These are phyloP conservation scores for Pestalotiopsis sp. DNA, from an alignment of 2,329 filamentous ascomycete species.

Conservation along the genomic window DNA sequence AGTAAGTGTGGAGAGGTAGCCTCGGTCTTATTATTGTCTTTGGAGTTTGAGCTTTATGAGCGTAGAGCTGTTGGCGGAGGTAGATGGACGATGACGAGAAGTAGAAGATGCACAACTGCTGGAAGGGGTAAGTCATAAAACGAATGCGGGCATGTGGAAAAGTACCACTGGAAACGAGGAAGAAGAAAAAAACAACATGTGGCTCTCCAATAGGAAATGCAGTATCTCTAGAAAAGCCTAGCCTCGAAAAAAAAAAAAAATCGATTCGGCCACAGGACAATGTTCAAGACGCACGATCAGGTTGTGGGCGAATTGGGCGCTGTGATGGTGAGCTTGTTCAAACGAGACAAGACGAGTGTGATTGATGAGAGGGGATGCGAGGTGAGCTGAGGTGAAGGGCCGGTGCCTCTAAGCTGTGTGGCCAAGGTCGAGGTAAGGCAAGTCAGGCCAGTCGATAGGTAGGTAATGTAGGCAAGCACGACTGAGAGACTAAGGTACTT, in stretches of 20 bases:
- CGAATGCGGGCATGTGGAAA: slow-evolving; percentile 11
- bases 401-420: slow-evolving; percentile 19
- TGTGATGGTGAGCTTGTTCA: background rate
- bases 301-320: background rate
- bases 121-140: slow-evolving; percentile 26
- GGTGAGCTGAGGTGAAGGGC: slow-evolving; percentile 4
- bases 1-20: slow-evolving; percentile 22
- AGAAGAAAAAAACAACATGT: slow-evolving; percentile 10
- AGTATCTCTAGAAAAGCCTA: background rate
- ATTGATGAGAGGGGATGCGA: background rate
- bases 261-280: background rate
- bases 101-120: slow-evolving; percentile 21
- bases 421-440: slow-evolving; percentile 18
- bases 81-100: slow-evolving; percentile 8
- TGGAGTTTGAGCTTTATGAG: slow-evolving; percentile 14
- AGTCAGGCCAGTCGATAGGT: background rate
- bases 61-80: slow-evolving; percentile 13
- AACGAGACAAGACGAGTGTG: background rate
- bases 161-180: slow-evolving; percentile 11
- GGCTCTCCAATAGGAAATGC: background rate
- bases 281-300: slow-evolving; percentile 15
- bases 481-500: background rate
- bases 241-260: background rate
- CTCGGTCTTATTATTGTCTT: slow-evolving; percentile 26
- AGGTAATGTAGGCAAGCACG: background rate